Evolutionary conservation across 2,329 filamentous ascomycete genomes (phyloP).

Genomic region (Verticillium nubilum): DNA sequence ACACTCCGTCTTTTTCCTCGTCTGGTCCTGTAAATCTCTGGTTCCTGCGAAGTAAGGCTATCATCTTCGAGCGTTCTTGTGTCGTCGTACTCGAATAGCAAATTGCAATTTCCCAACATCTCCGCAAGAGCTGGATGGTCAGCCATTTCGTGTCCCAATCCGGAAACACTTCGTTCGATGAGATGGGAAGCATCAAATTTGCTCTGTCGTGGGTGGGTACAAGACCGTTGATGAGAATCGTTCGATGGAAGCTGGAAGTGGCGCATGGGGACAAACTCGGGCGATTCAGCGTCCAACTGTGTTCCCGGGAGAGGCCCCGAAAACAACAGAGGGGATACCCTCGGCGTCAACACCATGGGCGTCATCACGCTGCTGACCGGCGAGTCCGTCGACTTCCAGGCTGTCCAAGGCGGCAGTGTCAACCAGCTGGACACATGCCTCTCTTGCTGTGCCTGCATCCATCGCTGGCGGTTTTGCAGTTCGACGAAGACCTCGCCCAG

Average conservation of each 20-base stretch:
- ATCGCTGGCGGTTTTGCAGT: conserved; percentile 37
- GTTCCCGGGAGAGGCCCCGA: conserved; percentile 12
- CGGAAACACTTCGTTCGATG: neutral
- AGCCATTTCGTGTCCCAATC: neutral
- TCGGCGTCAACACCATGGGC: neutral
- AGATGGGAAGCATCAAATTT: neutral
- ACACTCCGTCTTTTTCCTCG: conserved; percentile 24
- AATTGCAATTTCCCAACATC: conserved; percentile 2
- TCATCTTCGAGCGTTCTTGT: conserved; percentile 1
- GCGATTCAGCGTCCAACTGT: conserved; percentile 19
- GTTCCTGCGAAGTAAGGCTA: conserved; percentile 5
- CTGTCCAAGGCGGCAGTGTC: neutral
- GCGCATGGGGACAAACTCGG: conserved; percentile 24
- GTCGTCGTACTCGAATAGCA: conserved; percentile 4
- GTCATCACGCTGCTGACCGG: neutral
- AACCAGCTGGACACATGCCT: conserved; percentile 2
- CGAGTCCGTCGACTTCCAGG: neutral
- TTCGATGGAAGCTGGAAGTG: conserved; percentile 2
- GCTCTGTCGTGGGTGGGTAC: neutral
- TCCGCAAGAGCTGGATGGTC: neutral
- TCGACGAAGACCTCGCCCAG: conserved; percentile 46
- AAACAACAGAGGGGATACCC: neutral
- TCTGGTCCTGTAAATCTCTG: neutral
- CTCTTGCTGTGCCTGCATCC: conserved; percentile 25
- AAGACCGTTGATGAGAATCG: neutral